A percentile compares a stretch with the other conserved stretches of the same genome.
These are phyloP conservation scores for Funneliformis mosseae DNA, from an alignment of 192 early-diverging fungal species.

Conservation along the genomic window DNA sequence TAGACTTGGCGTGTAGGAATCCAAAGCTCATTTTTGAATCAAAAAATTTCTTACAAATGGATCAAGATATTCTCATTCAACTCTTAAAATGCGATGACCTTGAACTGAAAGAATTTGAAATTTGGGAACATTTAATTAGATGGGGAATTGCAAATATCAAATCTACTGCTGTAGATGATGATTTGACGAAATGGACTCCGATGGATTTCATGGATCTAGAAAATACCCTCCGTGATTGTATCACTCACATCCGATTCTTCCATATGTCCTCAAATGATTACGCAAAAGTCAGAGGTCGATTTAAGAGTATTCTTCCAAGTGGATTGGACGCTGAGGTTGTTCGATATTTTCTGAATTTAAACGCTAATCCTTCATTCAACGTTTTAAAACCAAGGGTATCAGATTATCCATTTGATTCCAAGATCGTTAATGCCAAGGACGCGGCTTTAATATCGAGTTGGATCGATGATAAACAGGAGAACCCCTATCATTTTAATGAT, in stretches of 20 bases:
- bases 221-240: neutral
- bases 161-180: neutral
- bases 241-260: neutral
- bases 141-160: conserved; percentile 3
- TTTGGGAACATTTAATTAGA: conserved; percentile 17
- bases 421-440: neutral
- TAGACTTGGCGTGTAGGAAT: neutral
- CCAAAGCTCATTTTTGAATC: neutral
- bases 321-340: neutral
- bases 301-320: neutral
- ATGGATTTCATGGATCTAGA: neutral
- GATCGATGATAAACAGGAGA: neutral
- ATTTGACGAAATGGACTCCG: neutral
- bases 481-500: neutral
- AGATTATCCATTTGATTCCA: neutral
- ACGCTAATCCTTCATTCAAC: neutral
- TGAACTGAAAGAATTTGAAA: conserved; percentile 12
- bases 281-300: no score
- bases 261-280: no score
- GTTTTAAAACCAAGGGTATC: neutral
- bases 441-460: conserved; percentile 2
- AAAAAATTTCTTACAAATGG: neutral
- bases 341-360: neutral
- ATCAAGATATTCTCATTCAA: neutral
- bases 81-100: neutral